Base-by-base conservation (phyloP, 495 filamentous ascomycete genomes). In the Neurospora sp. region DNA sequence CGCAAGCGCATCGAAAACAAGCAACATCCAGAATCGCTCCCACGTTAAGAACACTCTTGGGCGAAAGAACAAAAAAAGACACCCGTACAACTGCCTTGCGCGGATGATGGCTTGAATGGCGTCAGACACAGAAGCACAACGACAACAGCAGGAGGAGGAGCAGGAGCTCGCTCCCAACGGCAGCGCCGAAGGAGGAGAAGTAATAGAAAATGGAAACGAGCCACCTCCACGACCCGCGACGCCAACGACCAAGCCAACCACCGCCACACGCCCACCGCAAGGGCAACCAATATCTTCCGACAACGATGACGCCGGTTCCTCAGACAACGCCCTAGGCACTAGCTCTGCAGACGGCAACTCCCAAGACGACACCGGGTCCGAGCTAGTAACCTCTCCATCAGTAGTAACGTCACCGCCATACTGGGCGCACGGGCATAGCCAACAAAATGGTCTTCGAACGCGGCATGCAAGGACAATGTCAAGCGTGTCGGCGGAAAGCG, bases 401-500 rank as follows among this genome's bases (percentile, higher is more conserved):
- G 3, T 41, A 10, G 74, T 81, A 3, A 79, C 80, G 4, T 77
- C 79, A 31, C 81, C 81, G n/a, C 81, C 81, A 5, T 82, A 81
- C 75, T 81, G 81, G 81, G 72, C 70, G 27, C 73, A 74, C 41
- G 40, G 71, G 16, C 72, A 73, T 60, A 31, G 27, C 27, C 27
- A 31, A 31, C 27, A 31, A 31, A 31, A 31, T 31, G 27, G 7
- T 9, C 20, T 27, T 12, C 27, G 42, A 14, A 8, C 39, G 40
- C 70, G 72, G 38, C 74, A 77, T 73, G 39, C 39, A 16, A 77
- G 78, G 18, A 78, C 73, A 11, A 40, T 80, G 10, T 85, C 86
- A 14, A 86, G 76, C 72, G 74, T 82, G 8, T 88, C 86, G 7
- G 78, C 78, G 71, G 85, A 87, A 35, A 86, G 85, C n/a, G 75